These are phyloP conservation scores for Fusarium nygamai DNA, from an alignment of 2,329 filamentous ascomycete genomes.

Conservation along the genomic window DNA sequence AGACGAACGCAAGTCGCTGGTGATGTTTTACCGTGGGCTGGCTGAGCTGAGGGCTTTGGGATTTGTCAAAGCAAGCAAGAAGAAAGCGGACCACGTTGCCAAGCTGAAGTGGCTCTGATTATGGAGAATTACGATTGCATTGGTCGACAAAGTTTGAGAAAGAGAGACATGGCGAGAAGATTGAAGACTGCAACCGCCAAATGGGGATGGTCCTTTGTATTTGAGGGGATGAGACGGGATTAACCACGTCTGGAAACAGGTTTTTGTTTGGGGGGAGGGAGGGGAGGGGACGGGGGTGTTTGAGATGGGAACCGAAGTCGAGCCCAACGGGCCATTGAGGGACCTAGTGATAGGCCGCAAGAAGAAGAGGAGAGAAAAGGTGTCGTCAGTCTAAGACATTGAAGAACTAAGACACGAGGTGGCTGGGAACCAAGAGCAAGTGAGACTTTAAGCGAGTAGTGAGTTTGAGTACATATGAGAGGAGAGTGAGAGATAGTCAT, in stretches of 20 bases:
- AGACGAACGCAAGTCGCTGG: constrained; percentile 68
- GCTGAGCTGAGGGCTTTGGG: constrained; percentile 88
- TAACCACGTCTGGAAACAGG: constrained; percentile 9
- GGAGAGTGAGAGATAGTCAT: neutral
- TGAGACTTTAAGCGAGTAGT: neutral
- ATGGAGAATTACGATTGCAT: constrained; percentile 12
- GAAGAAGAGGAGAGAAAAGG: constrained; percentile 4
- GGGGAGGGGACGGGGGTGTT: neutral
- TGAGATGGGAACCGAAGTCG: neutral
- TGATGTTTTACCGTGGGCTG: constrained; percentile 84
- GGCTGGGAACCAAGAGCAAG: constrained; percentile 20
- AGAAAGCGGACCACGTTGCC: constrained; percentile 90
- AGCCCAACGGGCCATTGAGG: constrained; percentile 4
- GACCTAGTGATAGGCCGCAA: constrained; percentile 9
- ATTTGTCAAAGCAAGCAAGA: constrained; percentile 87
- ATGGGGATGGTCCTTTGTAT: constrained; percentile 8
- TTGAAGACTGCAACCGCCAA: constrained; percentile 3
- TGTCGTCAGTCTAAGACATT: constrained; percentile 35
- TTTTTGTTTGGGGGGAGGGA: neutral
- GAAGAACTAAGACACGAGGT: constrained; percentile 32
- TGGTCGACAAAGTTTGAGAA: constrained; percentile 13
- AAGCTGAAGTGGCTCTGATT: constrained; percentile 82
- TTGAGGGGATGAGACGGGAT: constrained; percentile 10
- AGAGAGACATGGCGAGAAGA: constrained; percentile 21
- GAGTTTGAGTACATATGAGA: neutral